These are phyloP conservation scores for Phaffia rhodozyma DNA, from an alignment of 1,284 basidiomycete species.

Conservation along the genomic window DNA sequence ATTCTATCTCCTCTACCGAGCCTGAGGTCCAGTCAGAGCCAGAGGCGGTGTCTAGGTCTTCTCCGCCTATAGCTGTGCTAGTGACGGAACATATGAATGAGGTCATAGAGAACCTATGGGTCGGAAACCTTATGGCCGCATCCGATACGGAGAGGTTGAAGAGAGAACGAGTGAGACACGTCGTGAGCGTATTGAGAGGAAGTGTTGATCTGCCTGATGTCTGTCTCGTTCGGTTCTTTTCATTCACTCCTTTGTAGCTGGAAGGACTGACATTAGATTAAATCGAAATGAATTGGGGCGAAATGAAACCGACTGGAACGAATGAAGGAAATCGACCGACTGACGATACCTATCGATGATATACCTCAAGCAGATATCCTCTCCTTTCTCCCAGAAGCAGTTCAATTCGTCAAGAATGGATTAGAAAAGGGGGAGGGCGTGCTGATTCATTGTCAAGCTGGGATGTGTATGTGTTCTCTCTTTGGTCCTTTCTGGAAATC, in stretches of 20 bases:
- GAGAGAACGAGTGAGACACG: slow-evolving; percentile 21
- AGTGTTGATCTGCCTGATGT: background rate
- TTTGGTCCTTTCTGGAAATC: background rate
- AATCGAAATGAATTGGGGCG: slow-evolving; percentile 27
- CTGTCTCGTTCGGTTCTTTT: background rate
- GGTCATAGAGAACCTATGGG: slow-evolving; percentile 33
- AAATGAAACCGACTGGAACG: slow-evolving; percentile 25
- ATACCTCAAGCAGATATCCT: slow-evolving; percentile 49
- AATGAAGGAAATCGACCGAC: slow-evolving; percentile 27
- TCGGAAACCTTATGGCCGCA: slow-evolving; percentile 35
- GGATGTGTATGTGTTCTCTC: slow-evolving; percentile 52
- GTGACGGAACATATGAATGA: slow-evolving; percentile 30
- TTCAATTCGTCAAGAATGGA: slow-evolving; percentile 66
- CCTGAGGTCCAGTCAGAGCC: too few relatives aligned
- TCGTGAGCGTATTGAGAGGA: slow-evolving; percentile 27
- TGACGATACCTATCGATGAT: slow-evolving; percentile 35
- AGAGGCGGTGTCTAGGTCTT: too few relatives aligned
- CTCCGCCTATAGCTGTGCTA: background rate
- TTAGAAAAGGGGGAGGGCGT: slow-evolving; percentile 59
- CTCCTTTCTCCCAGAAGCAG: slow-evolving; percentile 57
- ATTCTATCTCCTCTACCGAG: too few relatives aligned
- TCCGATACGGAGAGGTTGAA: slow-evolving; percentile 30
- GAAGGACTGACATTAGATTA: background rate
- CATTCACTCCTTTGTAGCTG: background rate
- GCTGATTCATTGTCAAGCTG: slow-evolving; percentile 75